phyloP scores from a whole-genome alignment of 805 yeast species.

The Cyberlindnera maritima region DNA sequence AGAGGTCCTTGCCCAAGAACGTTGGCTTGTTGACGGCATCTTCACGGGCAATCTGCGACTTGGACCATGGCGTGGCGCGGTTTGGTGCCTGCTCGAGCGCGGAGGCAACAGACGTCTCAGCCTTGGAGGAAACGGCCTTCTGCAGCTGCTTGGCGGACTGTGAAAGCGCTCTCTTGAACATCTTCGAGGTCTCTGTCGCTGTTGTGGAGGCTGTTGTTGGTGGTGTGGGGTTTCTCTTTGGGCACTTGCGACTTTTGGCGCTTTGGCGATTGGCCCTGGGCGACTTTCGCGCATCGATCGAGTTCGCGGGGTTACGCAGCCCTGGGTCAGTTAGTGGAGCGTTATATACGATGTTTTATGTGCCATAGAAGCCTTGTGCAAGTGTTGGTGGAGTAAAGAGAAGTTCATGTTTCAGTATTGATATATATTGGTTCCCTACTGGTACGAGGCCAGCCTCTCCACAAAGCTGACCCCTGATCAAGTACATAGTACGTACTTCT shows the following conservation, averaged over 20 bases:
- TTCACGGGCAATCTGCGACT: conserved; percentile 43
- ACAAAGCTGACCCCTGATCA: too few relatives aligned
- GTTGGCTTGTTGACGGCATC: conserved; percentile 28
- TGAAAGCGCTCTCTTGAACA: conserved; percentile 8
- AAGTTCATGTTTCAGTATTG: too few relatives aligned
- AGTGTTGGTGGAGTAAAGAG: too few relatives aligned
- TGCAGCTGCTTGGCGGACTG: conserved; percentile 5
- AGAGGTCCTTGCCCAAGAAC: conserved; percentile 68
- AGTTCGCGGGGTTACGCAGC: conserved; percentile 4
- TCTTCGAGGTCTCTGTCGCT: not conserved
- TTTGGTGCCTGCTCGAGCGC: conserved; percentile 69
- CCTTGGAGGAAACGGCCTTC: conserved; percentile 3
- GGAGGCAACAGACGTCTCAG: conserved; percentile 8
- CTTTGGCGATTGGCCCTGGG: not conserved
- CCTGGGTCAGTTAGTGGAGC: too few relatives aligned
- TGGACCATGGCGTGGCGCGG: conserved; percentile 67
- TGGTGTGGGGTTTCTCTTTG: not conserved
- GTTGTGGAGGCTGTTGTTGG: too few relatives aligned
- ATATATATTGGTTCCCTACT: too few relatives aligned
- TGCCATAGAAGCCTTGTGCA: too few relatives aligned
- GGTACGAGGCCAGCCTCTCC: too few relatives aligned
- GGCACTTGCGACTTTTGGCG: not conserved
- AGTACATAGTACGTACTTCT: too few relatives aligned
- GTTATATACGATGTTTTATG: too few relatives aligned
- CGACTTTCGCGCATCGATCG: not conserved